Evolutionary conservation across 2,329 filamentous ascomycete species (phyloP), one percentile per base, ranked within the genome.

Genomic region (Thyridium curvatum): DNA sequence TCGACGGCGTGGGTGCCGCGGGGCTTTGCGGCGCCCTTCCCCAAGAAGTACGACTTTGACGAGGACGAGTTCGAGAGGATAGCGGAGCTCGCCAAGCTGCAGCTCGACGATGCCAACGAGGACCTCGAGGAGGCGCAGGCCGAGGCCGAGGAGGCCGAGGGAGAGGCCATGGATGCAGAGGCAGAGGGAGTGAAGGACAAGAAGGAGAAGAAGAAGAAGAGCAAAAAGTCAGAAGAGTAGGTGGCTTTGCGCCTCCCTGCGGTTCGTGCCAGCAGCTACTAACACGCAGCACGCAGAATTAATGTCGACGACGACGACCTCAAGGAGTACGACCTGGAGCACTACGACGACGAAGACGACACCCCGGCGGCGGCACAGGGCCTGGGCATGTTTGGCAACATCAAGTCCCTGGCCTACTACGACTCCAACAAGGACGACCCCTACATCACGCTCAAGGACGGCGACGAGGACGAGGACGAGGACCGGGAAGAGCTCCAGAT

Each of bases 401-500:
- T 94, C 58, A 94, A 93, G 63, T 90, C 87, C 21, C 72, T 98
- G 18, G 86, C 89, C 12, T 98, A 96, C 65, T 90, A 98, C 68
- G 82, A 90, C 50, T 88, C 87, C 45, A 93, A 95, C 64, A 86
- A 91, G 55, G 87, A 95, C 39, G 93, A 98, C 56, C 93, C 93
- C 1, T 98, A 98, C 64, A 93, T 98, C 56, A 95, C 91, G 33
- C 74, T 98, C 54, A 75, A 86, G 43, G 80, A 82, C 48, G 74
- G 68, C 39, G 79, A 77, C 33, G 77, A 84, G 30, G 79, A 84
- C n/a, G 84, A 89, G 14, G 84, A 94, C 26, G 86, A 94, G 40
- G 93, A 97, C 50, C 77, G 89, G 41, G 87, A 97, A 65, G 91
- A 98, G 52, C 74, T 98, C 40, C 90, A 98, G 64, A 86, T 98